These are phyloP conservation scores for Penicillium canescens DNA, from an alignment of 495 filamentous ascomycete genomes.

Conservation along the genomic window DNA sequence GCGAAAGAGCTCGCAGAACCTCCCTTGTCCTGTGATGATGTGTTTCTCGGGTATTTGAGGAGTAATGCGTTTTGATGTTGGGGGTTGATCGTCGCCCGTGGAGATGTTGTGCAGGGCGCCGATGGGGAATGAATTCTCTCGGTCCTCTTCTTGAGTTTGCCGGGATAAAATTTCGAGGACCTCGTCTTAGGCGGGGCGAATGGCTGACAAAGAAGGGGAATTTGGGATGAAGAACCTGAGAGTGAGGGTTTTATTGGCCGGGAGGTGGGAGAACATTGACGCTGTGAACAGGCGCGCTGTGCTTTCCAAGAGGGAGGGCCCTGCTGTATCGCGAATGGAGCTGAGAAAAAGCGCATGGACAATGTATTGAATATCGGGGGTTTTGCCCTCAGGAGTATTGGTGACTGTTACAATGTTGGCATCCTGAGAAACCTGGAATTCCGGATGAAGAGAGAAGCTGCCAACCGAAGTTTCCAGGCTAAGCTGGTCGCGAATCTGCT, in stretches of 20 bases:
- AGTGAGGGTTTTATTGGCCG: conserved; percentile 11
- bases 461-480: conserved; percentile 5
- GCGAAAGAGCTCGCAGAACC: neutral
- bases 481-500: conserved; percentile 17
- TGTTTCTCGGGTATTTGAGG: conserved; percentile 1
- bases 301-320: conserved; percentile 8
- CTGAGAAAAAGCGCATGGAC: conserved; percentile 15
- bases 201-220: conserved; percentile 14
- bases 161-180: conserved; percentile 2
- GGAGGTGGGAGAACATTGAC: conserved; percentile 13
- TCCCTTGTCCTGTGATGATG: neutral
- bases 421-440: conserved; percentile 12
- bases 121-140: conserved; percentile 2
- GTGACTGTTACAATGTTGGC: conserved; percentile 11
- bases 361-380: conserved; percentile 18
- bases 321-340: conserved; percentile 3
- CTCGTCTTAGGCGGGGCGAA: conserved; percentile 10
- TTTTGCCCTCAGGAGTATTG: conserved; percentile 10
- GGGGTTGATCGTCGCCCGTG: neutral
- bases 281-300: conserved; percentile 19
- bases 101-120: conserved; percentile 12
- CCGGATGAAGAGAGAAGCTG: conserved; percentile 6
- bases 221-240: conserved; percentile 16
- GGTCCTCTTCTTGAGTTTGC: conserved; percentile 4
- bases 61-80: neutral